A percentile compares a stretch with the other conserved stretches of the same genome.
These are phyloP conservation scores for Thyridium curvatum DNA, from an alignment of 2,329 filamentous ascomycete genomes.

Conservation along the genomic window DNA sequence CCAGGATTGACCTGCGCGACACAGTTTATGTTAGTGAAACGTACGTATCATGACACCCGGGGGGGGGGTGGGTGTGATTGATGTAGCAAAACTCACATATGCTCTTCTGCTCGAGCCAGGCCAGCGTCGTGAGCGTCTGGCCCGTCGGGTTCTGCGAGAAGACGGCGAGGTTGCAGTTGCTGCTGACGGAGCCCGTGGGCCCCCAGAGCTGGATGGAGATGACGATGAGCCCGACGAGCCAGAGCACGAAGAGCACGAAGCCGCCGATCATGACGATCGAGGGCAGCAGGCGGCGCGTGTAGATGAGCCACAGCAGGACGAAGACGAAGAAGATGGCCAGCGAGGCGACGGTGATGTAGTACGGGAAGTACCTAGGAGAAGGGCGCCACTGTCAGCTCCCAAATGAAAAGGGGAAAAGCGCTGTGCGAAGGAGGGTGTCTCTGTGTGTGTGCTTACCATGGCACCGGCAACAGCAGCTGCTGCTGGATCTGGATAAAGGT, in stretches of 20 bases:
- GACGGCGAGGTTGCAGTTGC: constrained; percentile 53
- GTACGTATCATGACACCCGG: not conserved
- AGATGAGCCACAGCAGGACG: constrained; percentile 57
- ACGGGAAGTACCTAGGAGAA: constrained; percentile 56
- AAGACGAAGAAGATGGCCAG: constrained; percentile 63
- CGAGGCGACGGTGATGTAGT: constrained; percentile 52
- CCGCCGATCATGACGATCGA: constrained; percentile 57
- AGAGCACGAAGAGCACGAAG: constrained; percentile 62
- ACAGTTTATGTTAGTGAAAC: not conserved
- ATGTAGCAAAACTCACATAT: constrained; percentile 46
- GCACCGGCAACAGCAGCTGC: constrained; percentile 45
- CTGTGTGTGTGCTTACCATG: constrained; percentile 48
- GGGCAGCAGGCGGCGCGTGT: constrained; percentile 52
- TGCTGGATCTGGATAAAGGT: constrained; percentile 54
- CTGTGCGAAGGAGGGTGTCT: not conserved
- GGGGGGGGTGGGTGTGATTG: too few relatives aligned
- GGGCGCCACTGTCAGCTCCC: not conserved
- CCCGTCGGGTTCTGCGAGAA: constrained; percentile 44
- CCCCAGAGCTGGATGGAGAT: constrained; percentile 59
- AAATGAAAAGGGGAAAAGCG: too few relatives aligned
- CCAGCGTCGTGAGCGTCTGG: constrained; percentile 47
- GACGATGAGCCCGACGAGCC: constrained; percentile 59
- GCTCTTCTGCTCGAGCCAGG: constrained; percentile 56
- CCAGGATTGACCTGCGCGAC: constrained; percentile 54
- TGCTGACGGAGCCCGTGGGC: constrained; percentile 49